A percentile compares a stretch with the other conserved stretches of the same genome.
phyloP scores from a whole-genome alignment of 2,329 filamentous ascomycete genomes.

The Fusarium protoensiforme region DNA sequence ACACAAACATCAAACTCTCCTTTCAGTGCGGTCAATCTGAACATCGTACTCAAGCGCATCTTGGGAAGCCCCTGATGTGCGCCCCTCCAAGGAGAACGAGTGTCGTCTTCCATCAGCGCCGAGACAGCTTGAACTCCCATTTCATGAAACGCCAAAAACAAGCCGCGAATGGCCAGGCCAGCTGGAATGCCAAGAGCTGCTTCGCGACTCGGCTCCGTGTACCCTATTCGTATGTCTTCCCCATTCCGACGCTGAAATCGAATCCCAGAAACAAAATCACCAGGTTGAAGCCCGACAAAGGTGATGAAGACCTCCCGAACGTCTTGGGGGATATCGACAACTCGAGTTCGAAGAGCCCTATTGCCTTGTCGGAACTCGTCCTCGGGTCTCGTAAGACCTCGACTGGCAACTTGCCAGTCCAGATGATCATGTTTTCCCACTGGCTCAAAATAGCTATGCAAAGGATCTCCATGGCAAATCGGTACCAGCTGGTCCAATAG shows the following conservation, averaged over 20 bases:
- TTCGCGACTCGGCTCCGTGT: slow-evolving; percentile 1
- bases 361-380: background rate
- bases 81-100: slow-evolving; percentile 8
- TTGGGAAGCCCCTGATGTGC: background rate
- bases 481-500: background rate
- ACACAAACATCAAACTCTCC: slow-evolving; percentile 10
- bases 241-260: background rate
- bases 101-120: background rate
- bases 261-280: slow-evolving; percentile 11
- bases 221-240: slow-evolving; percentile 2
- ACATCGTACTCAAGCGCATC: background rate
- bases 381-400: background rate
- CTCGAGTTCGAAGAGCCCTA: slow-evolving; percentile 5
- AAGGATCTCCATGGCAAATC: background rate
- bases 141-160: slow-evolving; percentile 3
- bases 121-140: slow-evolving; percentile 3
- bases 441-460: slow-evolving; percentile 9
- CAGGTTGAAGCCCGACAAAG: background rate
- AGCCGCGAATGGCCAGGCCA: background rate
- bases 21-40: background rate
- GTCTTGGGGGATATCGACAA: background rate
- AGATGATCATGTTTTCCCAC: background rate
- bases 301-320: background rate
- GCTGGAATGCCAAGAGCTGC: background rate
- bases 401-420: slow-evolving; percentile 9